Conservation (phyloP, 768 basidiomycete genomes). For the Macrocybe gigantea region DNA sequence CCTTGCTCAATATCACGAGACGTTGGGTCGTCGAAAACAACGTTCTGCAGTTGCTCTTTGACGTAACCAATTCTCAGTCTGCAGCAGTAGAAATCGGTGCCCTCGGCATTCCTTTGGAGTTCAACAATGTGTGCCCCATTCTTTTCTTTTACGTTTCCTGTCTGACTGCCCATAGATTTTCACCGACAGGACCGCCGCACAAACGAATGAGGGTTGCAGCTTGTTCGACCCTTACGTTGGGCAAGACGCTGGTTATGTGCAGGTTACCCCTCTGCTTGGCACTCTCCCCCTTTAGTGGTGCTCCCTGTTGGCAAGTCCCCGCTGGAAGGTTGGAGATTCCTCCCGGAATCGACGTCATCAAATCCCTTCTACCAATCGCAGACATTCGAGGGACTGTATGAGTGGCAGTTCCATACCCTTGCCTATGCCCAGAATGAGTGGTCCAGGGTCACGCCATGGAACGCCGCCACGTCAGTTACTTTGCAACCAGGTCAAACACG, state of each 20-base stretch:
- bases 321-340: constrained; percentile 56
- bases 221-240: constrained; percentile 55
- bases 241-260: constrained; percentile 50
- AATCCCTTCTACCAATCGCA: constrained; percentile 50
- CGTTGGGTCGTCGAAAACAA: constrained; percentile 40
- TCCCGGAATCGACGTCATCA: constrained; percentile 40
- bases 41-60: constrained; percentile 42
- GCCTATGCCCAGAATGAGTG: constrained; percentile 54
- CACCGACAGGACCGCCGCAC: constrained; percentile 43
- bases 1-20: constrained; percentile 43
- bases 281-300: constrained; percentile 49
- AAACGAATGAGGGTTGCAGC: constrained; percentile 47
- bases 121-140: constrained; percentile 38
- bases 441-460: constrained; percentile 47
- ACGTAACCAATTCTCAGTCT: constrained; percentile 41
- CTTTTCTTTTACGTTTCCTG: background rate
- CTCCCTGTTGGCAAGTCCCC: constrained; percentile 39
- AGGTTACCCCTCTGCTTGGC: constrained; percentile 47
- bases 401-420: constrained; percentile 55
- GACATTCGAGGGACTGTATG: constrained; percentile 54
- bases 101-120: constrained; percentile 46
- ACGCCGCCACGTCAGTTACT: constrained; percentile 40
- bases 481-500: constrained; percentile 41
- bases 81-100: constrained; percentile 48
- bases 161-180: constrained; percentile 36